Percentiles rank a stretch among this genome's conserved stretches.
These are phyloP conservation scores for Fusarium luffae DNA, from an alignment of 2,329 filamentous ascomycete genomes.

Conservation along the genomic window DNA sequence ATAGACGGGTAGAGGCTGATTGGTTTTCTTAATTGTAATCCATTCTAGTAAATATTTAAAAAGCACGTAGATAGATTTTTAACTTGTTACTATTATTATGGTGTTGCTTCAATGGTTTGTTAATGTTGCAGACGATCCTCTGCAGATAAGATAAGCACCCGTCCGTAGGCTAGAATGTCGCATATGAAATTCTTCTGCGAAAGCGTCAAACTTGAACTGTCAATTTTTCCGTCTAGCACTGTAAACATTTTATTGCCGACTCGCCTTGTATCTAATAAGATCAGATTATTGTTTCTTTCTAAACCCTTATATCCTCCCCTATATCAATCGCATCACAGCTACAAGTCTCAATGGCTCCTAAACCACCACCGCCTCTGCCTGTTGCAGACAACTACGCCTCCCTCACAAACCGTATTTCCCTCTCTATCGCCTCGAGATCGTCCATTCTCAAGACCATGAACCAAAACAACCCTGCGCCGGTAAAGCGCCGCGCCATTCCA, in stretches of 20 bases:
- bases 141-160: constrained; percentile 41
- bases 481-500: constrained; percentile 6
- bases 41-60: constrained; percentile 19
- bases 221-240: neutral
- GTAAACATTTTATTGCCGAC: neutral
- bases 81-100: neutral
- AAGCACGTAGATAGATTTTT: neutral
- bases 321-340: neutral
- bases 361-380: constrained; percentile 47
- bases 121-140: neutral
- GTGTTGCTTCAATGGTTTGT: neutral
- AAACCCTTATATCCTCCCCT: neutral
- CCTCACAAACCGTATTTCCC: constrained; percentile 56
- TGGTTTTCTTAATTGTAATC: constrained; percentile 42
- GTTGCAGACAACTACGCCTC: constrained; percentile 53
- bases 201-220: constrained; percentile 19
- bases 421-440: constrained; percentile 52
- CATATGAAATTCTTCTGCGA: constrained; percentile 44
- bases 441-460: constrained; percentile 49
- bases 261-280: neutral
- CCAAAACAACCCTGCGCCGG: constrained; percentile 35
- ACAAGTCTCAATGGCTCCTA: constrained; percentile 35
- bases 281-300: neutral
- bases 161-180: constrained; percentile 11
- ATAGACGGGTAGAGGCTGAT: constrained; percentile 9